Evolutionary conservation across 2,329 filamentous ascomycete species (phyloP).

Genomic region (Neocucurbitaria cava): DNA sequence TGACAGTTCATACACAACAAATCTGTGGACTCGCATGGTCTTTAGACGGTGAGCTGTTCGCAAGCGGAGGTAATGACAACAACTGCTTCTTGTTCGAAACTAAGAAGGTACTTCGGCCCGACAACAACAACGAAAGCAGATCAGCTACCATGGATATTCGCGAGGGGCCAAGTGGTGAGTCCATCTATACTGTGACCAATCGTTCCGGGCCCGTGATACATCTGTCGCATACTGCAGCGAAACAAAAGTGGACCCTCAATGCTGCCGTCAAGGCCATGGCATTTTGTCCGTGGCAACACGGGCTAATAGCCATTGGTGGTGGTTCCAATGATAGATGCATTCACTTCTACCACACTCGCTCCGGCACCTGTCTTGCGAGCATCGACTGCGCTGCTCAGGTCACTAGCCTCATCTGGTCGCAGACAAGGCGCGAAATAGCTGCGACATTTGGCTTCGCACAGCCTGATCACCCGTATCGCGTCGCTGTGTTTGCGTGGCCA

Average conservation of each 20-base stretch:
- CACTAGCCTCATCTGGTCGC: conserved; percentile 90
- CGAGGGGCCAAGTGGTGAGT: conserved; percentile 37
- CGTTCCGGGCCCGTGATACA: conserved; percentile 48
- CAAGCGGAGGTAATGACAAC: conserved; percentile 93
- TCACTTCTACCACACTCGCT: conserved; percentile 89
- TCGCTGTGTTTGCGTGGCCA: conserved; percentile 95
- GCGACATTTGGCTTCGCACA: conserved; percentile 95
- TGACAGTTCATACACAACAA: conserved; percentile 83
- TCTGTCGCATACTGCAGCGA: conserved; percentile 65
- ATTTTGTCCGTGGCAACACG: conserved; percentile 92
- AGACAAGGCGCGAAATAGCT: conserved; percentile 82
- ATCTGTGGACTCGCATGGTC: conserved; percentile 95
- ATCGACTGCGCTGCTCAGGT: conserved; percentile 95
- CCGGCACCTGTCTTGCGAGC: conserved; percentile 83
- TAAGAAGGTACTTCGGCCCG: conserved; percentile 60
- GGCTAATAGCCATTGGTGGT: conserved; percentile 86
- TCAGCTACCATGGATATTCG: conserved; percentile 30
- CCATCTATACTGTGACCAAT: conserved; percentile 42
- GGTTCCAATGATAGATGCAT: conserved; percentile 95
- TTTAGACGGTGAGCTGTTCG: conserved; percentile 75
- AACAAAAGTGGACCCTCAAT: conserved; percentile 77
- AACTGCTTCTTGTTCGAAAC: conserved; percentile 81
- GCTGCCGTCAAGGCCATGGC: conserved; percentile 96
- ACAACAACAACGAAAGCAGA: conserved; percentile 8
- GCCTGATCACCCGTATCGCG: conserved; percentile 85